Base-by-base conservation (phyloP, 345 rosid genomes). In the Viola odorata region DNA sequence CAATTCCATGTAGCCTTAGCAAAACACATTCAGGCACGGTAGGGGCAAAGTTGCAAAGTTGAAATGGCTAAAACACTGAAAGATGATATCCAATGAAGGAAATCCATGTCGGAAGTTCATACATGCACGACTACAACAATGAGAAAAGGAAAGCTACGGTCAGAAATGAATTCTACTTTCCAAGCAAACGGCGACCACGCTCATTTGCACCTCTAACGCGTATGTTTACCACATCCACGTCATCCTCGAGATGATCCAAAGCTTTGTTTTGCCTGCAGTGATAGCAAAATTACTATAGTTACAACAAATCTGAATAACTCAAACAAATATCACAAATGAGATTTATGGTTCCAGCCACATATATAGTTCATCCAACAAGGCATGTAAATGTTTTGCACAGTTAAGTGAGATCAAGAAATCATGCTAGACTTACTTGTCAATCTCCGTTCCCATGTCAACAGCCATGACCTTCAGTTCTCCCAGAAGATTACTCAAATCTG, bases 401-500 rank as follows among this genome's bases (percentile, higher is more conserved):
- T 37, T 36, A 12, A 39, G 17, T 1, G 13, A 36, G 8, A 41
- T 5, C 45, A 41, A 41, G 45, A 41, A 9, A 5, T 41, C 45
- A 9, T 5, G 45, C 45, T 5, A 41, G 45, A 72, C 80, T 36
- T 62, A 92, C 98, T 85, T 73, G 60, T 80, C 89, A 62, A 92
- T 80, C 73, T 87, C 98, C 3, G 81, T 72, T 47, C 97, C 96
- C 95, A 92, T 85, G 57, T 84, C 97, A 13, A 81, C 54, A 12
- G 97, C 99, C 97, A 92, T 92, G 37, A 58, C 65, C 77, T 87
- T 92, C 67, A 92, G 69, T 37, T 92, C 96, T 8, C 90, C 90
- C 32, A 87, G 66, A 23, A 92, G 68, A 66, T 76, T 62, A 50
- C 97, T 90, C 57, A 94, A 63, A 53, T 90, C 86, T 7, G 85